Percentiles rank a stretch among this genome's conserved stretches.
Evolutionary conservation across 495 filamentous ascomycete species (phyloP).

Genomic region (Diplogelasinospora grovesii): DNA sequence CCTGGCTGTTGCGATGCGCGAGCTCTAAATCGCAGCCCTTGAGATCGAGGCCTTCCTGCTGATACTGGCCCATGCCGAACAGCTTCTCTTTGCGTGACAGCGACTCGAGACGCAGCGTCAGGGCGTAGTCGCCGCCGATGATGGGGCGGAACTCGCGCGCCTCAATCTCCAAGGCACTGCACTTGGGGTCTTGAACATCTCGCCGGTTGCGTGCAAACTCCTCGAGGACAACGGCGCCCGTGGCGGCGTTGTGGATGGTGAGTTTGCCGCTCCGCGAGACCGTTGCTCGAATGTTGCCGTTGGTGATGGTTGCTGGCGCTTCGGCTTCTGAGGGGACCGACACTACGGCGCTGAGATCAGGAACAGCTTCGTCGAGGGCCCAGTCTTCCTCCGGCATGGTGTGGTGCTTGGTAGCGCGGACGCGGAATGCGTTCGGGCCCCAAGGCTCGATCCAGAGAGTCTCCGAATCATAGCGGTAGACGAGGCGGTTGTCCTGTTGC

Average conservation of each 20-base stretch:
- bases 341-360: conserved; percentile 1
- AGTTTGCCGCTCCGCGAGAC: conserved; percentile 44
- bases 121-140: conserved; percentile 43
- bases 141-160: conserved; percentile 50
- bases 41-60: conserved; percentile 49
- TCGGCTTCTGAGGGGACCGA: conserved; percentile 11
- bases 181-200: conserved; percentile 48
- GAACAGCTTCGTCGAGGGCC: conserved; percentile 36
- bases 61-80: conserved; percentile 59
- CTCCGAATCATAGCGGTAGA: conserved; percentile 47
- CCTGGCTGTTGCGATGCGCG: conserved; percentile 56
- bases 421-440: conserved; percentile 47
- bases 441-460: conserved; percentile 50
- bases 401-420: conserved; percentile 45
- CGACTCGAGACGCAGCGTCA: conserved; percentile 49
- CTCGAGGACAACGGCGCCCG: conserved; percentile 41
- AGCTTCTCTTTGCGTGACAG: conserved; percentile 46
- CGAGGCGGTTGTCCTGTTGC: conserved; percentile 3
- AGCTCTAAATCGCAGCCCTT: conserved; percentile 52
- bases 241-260: conserved; percentile 35
- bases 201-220: conserved; percentile 49
- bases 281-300: conserved; percentile 46
- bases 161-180: conserved; percentile 45
- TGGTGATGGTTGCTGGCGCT: conserved; percentile 40
- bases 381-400: conserved; percentile 46